A percentile compares a stretch with the other conserved stretches of the same genome.
These are phyloP conservation scores for Gomphus bonarii DNA, from an alignment of 1,284 basidiomycete genomes.

Conservation along the genomic window DNA sequence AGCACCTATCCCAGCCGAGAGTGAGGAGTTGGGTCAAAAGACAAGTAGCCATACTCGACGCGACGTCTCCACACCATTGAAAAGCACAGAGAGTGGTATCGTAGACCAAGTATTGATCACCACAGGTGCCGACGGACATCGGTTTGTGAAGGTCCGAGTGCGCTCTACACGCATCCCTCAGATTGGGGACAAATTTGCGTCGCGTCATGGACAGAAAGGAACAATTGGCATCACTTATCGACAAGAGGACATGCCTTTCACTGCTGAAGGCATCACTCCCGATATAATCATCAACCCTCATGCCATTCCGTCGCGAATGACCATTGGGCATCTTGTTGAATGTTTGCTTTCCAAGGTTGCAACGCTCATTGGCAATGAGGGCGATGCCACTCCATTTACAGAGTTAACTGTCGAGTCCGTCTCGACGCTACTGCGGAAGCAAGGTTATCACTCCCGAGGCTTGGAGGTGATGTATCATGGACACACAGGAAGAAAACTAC, in stretches of 20 bases:
- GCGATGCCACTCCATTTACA: conserved; percentile 97
- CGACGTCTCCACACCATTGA: conserved; percentile 95
- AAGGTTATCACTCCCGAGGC: conserved; percentile 93
- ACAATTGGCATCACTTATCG: conserved; percentile 99
- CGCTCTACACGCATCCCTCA: conserved; percentile 94
- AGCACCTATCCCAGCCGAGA: conserved; percentile 92
- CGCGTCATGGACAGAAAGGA: conserved; percentile 98
- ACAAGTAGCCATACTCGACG: conserved; percentile 84
- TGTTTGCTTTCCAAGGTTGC: conserved; percentile 96
- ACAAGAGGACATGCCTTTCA: conserved; percentile 99
- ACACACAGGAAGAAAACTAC: conserved; percentile 93
- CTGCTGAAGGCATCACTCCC: conserved; percentile 89
- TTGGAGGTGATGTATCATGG: conserved; percentile 99
- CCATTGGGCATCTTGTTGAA: conserved; percentile 98
- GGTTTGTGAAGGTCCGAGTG: conserved; percentile 97
- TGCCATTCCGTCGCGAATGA: conserved; percentile 99
- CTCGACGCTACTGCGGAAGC: conserved; percentile 69
- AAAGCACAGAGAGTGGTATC: conserved; percentile 96
- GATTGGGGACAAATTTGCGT: conserved; percentile 99
- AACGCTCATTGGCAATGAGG: conserved; percentile 92
- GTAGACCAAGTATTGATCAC: conserved; percentile 97
- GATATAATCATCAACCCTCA: conserved; percentile 99
- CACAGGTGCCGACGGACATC: conserved; percentile 91
- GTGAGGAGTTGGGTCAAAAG: conserved; percentile 93
- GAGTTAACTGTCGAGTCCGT: conserved; percentile 96